These are phyloP conservation scores for Chlorella sp. DNA, from an alignment of 139 green algal species.

Conservation along the genomic window DNA sequence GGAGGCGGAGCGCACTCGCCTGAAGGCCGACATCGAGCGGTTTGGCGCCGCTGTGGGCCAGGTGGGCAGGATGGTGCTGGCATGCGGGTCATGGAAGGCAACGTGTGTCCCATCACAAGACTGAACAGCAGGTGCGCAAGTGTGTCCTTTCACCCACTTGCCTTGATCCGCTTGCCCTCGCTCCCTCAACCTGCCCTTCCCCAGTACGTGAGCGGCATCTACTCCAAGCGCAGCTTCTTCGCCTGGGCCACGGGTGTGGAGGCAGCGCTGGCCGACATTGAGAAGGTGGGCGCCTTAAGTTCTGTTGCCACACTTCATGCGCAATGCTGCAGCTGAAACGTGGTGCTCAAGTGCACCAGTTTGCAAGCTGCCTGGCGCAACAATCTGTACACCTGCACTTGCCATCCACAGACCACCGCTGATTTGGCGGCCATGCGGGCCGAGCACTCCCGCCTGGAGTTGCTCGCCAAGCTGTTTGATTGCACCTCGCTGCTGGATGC, in stretches of 20 bases:
- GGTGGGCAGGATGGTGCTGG: too few species aligned
- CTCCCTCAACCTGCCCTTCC: too few species aligned
- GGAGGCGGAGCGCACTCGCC: slow-evolving; percentile 10
- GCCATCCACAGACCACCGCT: slow-evolving; percentile 8
- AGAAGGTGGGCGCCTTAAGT: slow-evolving; percentile 28
- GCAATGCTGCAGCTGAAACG: too few species aligned
- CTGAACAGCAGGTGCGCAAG: too few species aligned
- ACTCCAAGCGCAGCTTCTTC: slow-evolving; percentile 68
- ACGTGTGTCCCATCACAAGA: too few species aligned
- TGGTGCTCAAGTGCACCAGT: too few species aligned
- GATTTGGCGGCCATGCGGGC: slow-evolving; percentile 60
- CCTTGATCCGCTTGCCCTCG: too few species aligned
- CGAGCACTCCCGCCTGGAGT: slow-evolving; percentile 55
- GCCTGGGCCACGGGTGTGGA: slow-evolving; percentile 67
- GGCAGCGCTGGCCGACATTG: slow-evolving; percentile 70
- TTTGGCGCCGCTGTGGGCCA: slow-evolving; percentile 35
- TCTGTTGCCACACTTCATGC: too few species aligned
- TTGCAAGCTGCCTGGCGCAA: not conserved
- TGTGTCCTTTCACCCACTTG: too few species aligned
- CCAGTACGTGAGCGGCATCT: slow-evolving; percentile 40
- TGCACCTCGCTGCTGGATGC: slow-evolving; percentile 60
- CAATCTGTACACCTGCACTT: not conserved
- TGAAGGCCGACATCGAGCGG: slow-evolving; percentile 27
- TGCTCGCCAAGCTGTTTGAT: slow-evolving; percentile 86
- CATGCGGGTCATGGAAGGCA: too few species aligned